Percentiles rank a stretch among this genome's conserved stretches.
Conservation (phyloP, 176 grass and related monocot genomes). For the Puya raimondii region DNA sequence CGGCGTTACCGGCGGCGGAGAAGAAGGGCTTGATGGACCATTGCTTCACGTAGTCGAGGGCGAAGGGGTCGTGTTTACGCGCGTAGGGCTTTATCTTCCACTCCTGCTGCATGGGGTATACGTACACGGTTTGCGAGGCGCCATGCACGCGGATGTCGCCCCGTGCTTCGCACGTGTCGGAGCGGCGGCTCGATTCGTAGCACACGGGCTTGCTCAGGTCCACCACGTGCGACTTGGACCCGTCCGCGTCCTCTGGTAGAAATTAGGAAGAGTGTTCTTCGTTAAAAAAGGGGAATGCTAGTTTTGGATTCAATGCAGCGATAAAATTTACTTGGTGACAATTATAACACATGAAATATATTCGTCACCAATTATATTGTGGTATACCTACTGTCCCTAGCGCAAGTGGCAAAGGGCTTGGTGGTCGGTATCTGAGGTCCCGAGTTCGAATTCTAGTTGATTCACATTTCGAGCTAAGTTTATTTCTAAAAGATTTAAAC, state of each 20-base stretch:
- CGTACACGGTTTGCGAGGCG: conserved; percentile 51
- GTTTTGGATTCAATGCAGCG: too few species aligned
- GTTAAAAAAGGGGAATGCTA: too few species aligned
- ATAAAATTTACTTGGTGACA: too few species aligned
- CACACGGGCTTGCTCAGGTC: conserved; percentile 36
- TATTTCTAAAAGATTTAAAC: too few species aligned
- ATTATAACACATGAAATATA: too few species aligned
- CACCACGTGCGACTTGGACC: neutral
- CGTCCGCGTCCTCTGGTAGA: conserved; percentile 30
- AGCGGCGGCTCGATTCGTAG: conserved; percentile 35
- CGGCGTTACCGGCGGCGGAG: neutral
- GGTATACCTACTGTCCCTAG: too few species aligned
- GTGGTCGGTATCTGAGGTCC: too few species aligned
- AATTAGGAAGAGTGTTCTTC: neutral
- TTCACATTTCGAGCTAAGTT: too few species aligned
- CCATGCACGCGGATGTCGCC: conserved; percentile 62
- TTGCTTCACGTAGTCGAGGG: conserved; percentile 57
- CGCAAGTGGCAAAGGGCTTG: too few species aligned
- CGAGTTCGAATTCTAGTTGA: too few species aligned
- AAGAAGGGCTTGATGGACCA: conserved; percentile 53
- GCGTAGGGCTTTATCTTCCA: conserved; percentile 78
- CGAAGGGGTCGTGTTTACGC: conserved; percentile 52
- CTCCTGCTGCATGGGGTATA: conserved; percentile 31
- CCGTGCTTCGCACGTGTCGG: conserved; percentile 40
- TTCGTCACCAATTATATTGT: too few species aligned